phyloP scores from a whole-genome alignment of 2,329 filamentous ascomycete genomes.

The Hymenoscyphus fraxineus region DNA sequence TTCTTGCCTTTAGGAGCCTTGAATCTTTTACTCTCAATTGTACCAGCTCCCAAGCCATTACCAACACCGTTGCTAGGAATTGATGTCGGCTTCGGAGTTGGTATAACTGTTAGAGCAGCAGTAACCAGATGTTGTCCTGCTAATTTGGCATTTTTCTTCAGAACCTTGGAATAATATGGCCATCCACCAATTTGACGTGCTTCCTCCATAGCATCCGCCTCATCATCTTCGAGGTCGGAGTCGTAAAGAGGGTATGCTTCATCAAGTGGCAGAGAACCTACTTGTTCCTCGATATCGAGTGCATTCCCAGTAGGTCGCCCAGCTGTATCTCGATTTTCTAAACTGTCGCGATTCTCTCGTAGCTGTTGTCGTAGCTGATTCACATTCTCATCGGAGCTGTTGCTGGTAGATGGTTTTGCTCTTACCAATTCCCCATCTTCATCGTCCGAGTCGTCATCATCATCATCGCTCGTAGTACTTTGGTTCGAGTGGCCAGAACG shows the following conservation, averaged over 20 bases:
- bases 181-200: constrained; percentile 73
- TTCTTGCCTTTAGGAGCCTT: constrained; percentile 79
- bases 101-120: constrained; percentile 18
- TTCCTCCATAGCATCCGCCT: constrained; percentile 71
- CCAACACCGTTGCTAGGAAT: constrained; percentile 54
- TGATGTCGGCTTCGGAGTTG: constrained; percentile 17
- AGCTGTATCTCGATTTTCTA: constrained; percentile 27
- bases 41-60: constrained; percentile 50
- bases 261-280: constrained; percentile 54
- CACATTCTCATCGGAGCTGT: constrained; percentile 23
- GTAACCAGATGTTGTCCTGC: constrained; percentile 19
- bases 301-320: constrained; percentile 37
- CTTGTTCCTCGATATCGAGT: constrained; percentile 80
- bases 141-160: constrained; percentile 37
- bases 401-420: constrained; percentile 13
- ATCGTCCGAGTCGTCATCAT: constrained; percentile 68
- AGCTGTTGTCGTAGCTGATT: constrained; percentile 18
- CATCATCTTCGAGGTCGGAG: constrained; percentile 77
- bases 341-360: constrained; percentile 12
- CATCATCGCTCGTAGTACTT: constrained; percentile 71
- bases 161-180: constrained; percentile 65
- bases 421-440: constrained; percentile 34
- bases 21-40: constrained; percentile 58
- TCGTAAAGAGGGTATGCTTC: constrained; percentile 88
- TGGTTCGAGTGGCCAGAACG: constrained; percentile 71